Evolutionary conservation across 306 rosid species (phyloP), one percentile per base, ranked within the genome.

Genomic region (Trifolium repens): DNA sequence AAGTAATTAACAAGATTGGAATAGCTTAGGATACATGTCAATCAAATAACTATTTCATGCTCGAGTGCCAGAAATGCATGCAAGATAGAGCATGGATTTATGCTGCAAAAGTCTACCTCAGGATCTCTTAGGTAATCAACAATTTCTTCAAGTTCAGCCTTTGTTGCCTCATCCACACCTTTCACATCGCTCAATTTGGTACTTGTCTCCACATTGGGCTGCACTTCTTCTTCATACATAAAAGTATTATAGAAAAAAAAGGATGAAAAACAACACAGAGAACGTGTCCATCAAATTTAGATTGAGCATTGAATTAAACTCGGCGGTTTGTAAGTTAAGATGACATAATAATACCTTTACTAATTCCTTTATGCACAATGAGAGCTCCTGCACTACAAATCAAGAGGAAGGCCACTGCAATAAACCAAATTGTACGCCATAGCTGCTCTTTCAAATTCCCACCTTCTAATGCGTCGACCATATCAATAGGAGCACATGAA

Each of bases 81-180:
- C 26, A 32, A 62, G 39, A 59, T 70, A 75, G 44, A 19, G 32
- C 15, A 66, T 22, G 22, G 17, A 67, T 53, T 69, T 76, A 34
- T 65, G 42, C 50, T 5, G 44, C 13, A 66, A 50, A 71, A 59
- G 34, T 49, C 68, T 75, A 91, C 97, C 96, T 90, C 87, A 2
- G 98, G 98, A 82, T 94, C 96, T 78, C 88, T 91, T 58, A 91
- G 97, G 86, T 91, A 88, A 85, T 86, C 90, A 79, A 94, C 97
- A 63, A 94, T 88, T 86, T 94, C 96, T 83, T 94, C 98, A 49
- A 94, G 84, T 81, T 91, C 98, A 15, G 89, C 88, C 84, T 94
- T 94, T 14, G 96, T 91, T 14, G 94, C 98, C 84, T 91, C 98
- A 74, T 94, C 97, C 72, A 85, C 93, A 50, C 97, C 98, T 85